Percentiles rank a stretch among this genome's conserved stretches.
phyloP scores from a whole-genome alignment of 257 asterid species.

The Plectranthus barbatus region DNA sequence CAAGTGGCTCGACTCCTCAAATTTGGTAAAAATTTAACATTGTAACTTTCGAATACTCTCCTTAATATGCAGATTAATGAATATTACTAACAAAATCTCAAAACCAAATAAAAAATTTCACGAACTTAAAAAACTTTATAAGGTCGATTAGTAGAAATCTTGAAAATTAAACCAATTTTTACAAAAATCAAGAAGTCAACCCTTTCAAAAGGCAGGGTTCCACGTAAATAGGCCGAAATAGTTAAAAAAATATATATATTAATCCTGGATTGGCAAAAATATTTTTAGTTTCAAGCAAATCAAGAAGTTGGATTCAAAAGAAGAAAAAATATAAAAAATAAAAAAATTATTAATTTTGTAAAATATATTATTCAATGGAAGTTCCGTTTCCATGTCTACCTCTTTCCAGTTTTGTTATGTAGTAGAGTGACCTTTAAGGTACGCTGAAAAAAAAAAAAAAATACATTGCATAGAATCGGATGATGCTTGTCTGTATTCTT shows the following conservation, averaged over 20 bases:
- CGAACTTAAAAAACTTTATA: no score
- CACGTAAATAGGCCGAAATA: background rate
- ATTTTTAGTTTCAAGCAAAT: background rate
- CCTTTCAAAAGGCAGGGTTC: background rate
- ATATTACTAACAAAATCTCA: no score
- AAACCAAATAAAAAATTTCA: no score
- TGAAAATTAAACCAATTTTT: background rate
- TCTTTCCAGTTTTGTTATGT: slow-evolving; percentile 20
- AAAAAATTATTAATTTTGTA: background rate
- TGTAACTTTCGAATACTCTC: no score
- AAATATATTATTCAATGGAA: background rate
- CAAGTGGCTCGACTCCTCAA: no score
- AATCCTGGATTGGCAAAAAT: no score
- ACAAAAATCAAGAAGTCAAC: slow-evolving; percentile 18
- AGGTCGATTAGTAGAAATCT: no score
- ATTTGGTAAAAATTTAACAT: no score
- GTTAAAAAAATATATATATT: background rate
- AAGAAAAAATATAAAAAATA: no score
- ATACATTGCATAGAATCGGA: slow-evolving; percentile 3
- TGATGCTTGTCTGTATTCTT: slow-evolving; percentile 9
- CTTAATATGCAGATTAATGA: no score
- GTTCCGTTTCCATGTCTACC: slow-evolving; percentile 19
- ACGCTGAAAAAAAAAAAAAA: slow-evolving; percentile 7
- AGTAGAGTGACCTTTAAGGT: slow-evolving; percentile 39
- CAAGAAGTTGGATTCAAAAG: background rate